A percentile compares a stretch with the other conserved stretches of the same genome.
These are phyloP conservation scores for Arthrobotrys conoides DNA, from an alignment of 2,329 filamentous ascomycete species.

Conservation along the genomic window DNA sequence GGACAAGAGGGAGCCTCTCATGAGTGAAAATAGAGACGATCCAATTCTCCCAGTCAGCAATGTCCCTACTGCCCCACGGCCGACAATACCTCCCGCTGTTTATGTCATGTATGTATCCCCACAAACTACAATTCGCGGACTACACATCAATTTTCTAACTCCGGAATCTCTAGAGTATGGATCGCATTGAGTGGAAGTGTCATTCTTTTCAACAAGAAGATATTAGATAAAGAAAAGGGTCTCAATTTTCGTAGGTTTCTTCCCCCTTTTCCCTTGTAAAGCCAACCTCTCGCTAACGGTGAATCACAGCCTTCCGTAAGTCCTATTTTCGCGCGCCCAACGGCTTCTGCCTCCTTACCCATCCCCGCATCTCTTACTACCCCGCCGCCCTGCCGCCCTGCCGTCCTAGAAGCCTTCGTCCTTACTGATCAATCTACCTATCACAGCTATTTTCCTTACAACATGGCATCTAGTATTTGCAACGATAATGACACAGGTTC, in stretches of 20 bases:
- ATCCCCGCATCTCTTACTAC: conserved; percentile 11
- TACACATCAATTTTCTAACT: conserved; percentile 42
- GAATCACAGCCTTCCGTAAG: conserved; percentile 69
- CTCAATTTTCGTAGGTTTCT: conserved; percentile 78
- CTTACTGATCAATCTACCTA: conserved; percentile 2
- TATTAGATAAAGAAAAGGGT: conserved; percentile 79
- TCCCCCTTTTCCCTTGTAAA: conserved; percentile 11
- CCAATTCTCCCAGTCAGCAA: conserved; percentile 52
- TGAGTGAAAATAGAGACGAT: conserved; percentile 43
- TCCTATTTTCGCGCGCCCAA: conserved; percentile 40
- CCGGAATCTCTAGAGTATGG: conserved; percentile 77
- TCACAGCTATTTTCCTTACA: conserved; percentile 77
- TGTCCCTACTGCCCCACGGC: conserved; percentile 74
- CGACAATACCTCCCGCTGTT: conserved; percentile 81
- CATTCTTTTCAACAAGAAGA: conserved; percentile 99
- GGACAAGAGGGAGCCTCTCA: conserved; percentile 51
- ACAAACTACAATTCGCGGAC: not conserved
- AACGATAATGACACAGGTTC: conserved; percentile 91
- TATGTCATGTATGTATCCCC: conserved; percentile 78
- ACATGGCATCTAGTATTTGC: conserved; percentile 97
- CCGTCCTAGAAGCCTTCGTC: not conserved
- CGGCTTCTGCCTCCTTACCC: not conserved
- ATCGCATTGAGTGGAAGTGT: conserved; percentile 92
- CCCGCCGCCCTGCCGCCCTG: conserved; percentile 10
- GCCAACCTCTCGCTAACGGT: conserved; percentile 64